Evolutionary conservation across 2,329 filamentous ascomycete genomes (phyloP).

Genomic region (Stemphylium lycopersici): DNA sequence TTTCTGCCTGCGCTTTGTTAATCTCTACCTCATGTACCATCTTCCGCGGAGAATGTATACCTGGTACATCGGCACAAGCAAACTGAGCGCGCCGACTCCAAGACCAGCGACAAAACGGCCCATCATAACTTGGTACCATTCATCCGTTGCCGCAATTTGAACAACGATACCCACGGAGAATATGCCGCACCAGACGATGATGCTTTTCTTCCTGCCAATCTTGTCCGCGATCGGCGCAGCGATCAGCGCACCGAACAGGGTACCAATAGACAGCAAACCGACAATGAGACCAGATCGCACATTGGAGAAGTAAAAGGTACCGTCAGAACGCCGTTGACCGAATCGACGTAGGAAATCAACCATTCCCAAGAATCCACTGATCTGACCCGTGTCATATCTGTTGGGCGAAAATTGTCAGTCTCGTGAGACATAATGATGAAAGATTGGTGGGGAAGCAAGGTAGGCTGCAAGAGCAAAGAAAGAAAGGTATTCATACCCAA

Average conservation of each 20-base stretch:
- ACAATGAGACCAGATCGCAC: conserved; percentile 40
- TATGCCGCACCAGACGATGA: conserved; percentile 64
- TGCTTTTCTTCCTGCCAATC: conserved; percentile 65
- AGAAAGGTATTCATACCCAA: not conserved
- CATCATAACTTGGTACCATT: conserved; percentile 67
- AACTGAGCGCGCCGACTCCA: conserved; percentile 67
- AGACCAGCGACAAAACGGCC: conserved; percentile 69
- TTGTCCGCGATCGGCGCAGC: conserved; percentile 64
- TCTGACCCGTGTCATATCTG: conserved; percentile 37
- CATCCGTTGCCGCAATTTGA: conserved; percentile 63
- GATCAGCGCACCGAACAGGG: conserved; percentile 71
- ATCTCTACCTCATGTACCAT: not conserved
- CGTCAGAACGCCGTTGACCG: conserved; percentile 23
- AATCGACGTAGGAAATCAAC: conserved; percentile 35
- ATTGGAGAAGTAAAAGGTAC: conserved; percentile 34
- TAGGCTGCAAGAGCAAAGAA: no score
- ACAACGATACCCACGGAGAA: conserved; percentile 68
- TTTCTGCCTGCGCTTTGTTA: conserved; percentile 55
- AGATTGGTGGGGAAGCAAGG: not conserved
- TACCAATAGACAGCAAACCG: conserved; percentile 67
- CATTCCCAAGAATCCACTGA: conserved; percentile 42
- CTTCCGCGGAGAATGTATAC: not conserved
- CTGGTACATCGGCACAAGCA: conserved; percentile 65
- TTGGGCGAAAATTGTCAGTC: no score
- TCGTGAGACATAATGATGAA: no score